A percentile compares a stretch with the other conserved stretches of the same genome.
Conservation (phyloP, 345 rosid genomes). For the Excoecaria agallocha region DNA sequence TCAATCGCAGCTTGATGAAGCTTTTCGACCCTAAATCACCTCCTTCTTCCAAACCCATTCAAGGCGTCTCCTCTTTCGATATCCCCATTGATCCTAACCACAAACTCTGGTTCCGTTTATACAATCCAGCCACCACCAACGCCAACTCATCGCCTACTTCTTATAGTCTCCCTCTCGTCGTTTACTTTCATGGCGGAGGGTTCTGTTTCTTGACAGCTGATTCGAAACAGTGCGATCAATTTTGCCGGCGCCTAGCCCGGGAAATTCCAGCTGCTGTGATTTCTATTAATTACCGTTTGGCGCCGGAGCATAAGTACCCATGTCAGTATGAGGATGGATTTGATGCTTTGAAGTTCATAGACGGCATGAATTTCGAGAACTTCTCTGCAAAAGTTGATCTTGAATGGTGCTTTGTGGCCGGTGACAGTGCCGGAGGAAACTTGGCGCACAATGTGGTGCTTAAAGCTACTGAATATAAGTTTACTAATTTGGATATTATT, state of each 20-base stretch:
- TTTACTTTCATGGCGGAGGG: conserved; percentile 25
- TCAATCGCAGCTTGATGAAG: background rate
- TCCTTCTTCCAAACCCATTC: background rate
- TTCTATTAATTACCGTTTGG: conserved; percentile 14
- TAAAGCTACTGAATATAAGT: conserved; percentile 1
- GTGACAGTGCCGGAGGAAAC: conserved; percentile 25
- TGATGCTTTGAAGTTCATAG: conserved; percentile 10
- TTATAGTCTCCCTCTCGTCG: conserved; percentile 1
- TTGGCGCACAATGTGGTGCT: conserved; percentile 10
- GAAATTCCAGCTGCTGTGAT: conserved; percentile 5
- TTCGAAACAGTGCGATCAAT: conserved; percentile 3
- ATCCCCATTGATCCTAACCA: conserved; percentile 1
- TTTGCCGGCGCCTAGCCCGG: conserved; percentile 6
- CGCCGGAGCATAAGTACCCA: conserved; percentile 20
- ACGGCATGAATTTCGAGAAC: background rate
- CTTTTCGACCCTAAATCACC: background rate
- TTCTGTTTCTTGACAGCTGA: background rate
- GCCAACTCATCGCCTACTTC: background rate
- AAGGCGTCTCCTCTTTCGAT: background rate
- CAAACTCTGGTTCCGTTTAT: conserved; percentile 13
- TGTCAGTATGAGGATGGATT: conserved; percentile 14
- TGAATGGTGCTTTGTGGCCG: conserved; percentile 10
- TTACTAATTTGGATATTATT: background rate
- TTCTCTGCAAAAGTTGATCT: background rate
- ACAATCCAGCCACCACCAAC: background rate